Percentiles rank a stretch among this genome's conserved stretches.
Conservation (phyloP, 352 stramenopile genomes). For the Pythium dissotocum region DNA sequence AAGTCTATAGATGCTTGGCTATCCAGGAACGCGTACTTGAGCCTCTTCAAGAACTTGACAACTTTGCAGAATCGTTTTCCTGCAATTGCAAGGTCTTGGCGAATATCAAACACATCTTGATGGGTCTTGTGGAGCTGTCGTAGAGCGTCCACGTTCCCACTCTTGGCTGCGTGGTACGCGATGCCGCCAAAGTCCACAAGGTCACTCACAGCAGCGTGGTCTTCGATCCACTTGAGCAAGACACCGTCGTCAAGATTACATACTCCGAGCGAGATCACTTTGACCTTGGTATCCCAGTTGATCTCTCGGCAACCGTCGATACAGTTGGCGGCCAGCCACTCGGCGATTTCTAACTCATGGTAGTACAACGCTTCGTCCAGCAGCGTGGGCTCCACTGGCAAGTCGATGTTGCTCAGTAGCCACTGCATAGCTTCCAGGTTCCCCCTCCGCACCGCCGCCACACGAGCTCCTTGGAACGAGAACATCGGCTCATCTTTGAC, state of each 20-base stretch:
- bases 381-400: conserved; percentile 3
- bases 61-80: too few species aligned
- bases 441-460: neutral
- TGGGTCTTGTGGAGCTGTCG: neutral
- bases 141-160: neutral
- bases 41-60: too few species aligned
- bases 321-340: conserved; percentile 3
- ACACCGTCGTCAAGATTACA: neutral
- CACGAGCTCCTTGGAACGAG: neutral
- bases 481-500: neutral
- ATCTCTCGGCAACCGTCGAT: neutral
- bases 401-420: neutral
- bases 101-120: neutral
- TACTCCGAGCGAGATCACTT: neutral
- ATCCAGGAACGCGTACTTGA: too few species aligned
- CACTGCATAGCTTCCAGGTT: neutral
- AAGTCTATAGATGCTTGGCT: too few species aligned
- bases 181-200: neutral
- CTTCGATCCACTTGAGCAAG: neutral
- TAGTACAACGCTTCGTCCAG: conserved; percentile 5
- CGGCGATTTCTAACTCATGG: conserved; percentile 1
- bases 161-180: neutral
- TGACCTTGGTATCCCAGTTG: neutral
- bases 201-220: neutral
- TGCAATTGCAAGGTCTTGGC: too few species aligned